Evolutionary conservation across 192 early-diverging fungal genomes (phyloP).

Genomic region (Coemansia sp.): DNA sequence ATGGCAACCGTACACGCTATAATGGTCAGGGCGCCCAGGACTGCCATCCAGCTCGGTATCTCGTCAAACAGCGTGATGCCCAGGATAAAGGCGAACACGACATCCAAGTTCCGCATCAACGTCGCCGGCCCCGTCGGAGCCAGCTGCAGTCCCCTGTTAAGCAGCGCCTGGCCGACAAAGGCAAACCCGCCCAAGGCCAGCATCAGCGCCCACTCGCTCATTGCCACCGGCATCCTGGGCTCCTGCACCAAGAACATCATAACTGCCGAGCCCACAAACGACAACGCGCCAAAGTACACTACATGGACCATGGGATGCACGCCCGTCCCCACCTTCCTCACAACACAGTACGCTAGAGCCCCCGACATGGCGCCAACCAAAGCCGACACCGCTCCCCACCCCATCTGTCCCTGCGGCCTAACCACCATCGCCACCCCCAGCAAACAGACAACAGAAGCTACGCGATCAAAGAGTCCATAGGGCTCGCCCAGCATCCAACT

Average conservation of each 20-base stretch:
- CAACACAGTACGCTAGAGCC: constrained; percentile 66
- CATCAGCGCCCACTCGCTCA: constrained; percentile 54
- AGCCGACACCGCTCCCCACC: constrained; percentile 49
- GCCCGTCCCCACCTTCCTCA: constrained; percentile 68
- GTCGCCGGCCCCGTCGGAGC: constrained; percentile 69
- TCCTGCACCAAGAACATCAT: constrained; percentile 39
- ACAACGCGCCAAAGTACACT: constrained; percentile 70
- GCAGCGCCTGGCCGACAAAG: constrained; percentile 69
- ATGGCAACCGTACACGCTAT: constrained; percentile 61
- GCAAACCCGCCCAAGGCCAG: constrained; percentile 57
- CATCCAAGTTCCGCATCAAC: constrained; percentile 79
- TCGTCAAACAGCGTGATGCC: constrained; percentile 70
- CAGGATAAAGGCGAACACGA: constrained; percentile 77
- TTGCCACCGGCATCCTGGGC: constrained; percentile 31
- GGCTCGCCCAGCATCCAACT: constrained; percentile 61
- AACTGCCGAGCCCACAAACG: constrained; percentile 52
- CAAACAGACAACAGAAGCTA: constrained; percentile 58
- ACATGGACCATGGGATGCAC: constrained; percentile 79
- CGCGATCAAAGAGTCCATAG: constrained; percentile 58
- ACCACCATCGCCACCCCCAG: constrained; percentile 64
- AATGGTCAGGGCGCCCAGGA: constrained; percentile 65
- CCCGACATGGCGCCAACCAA: constrained; percentile 61
- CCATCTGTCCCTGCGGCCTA: constrained; percentile 45
- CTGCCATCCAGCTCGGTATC: constrained; percentile 54
- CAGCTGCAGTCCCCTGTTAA: constrained; percentile 75